These are phyloP conservation scores for Alternaria tenuissima DNA, from an alignment of 2,329 filamentous ascomycete genomes.

Conservation along the genomic window DNA sequence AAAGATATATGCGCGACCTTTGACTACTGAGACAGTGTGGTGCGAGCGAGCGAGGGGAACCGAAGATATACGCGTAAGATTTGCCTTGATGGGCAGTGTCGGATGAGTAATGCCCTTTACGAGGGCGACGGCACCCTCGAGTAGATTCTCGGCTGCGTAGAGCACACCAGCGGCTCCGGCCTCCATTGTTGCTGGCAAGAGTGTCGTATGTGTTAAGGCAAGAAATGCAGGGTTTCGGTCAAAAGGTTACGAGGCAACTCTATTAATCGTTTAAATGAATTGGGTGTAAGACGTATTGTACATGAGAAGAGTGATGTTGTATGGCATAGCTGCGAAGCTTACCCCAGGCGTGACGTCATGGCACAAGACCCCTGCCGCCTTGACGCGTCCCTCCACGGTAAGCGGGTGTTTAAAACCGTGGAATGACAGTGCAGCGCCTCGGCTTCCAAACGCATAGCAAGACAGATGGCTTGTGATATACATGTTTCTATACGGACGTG, in stretches of 20 bases:
- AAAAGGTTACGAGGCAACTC: neutral
- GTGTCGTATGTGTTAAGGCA: neutral
- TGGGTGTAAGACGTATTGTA: neutral
- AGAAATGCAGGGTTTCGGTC: neutral
- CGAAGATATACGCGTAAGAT: constrained; percentile 58
- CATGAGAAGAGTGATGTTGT: constrained; percentile 15
- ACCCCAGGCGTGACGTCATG: constrained; percentile 16
- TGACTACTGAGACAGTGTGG: constrained; percentile 63
- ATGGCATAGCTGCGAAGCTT: constrained; percentile 15
- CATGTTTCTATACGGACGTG: neutral
- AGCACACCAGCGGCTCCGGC: constrained; percentile 48
- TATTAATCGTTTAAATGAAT: neutral
- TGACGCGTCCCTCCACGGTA: neutral
- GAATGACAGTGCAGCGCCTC: neutral
- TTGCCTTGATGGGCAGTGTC: constrained; percentile 61
- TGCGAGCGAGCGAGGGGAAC: constrained; percentile 57
- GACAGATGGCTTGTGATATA: neutral
- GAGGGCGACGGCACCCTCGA: constrained; percentile 55
- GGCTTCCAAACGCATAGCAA: neutral
- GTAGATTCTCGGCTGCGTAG: constrained; percentile 48
- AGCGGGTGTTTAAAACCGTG: neutral
- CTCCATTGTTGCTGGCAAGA: constrained; percentile 54
- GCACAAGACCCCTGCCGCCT: constrained; percentile 8
- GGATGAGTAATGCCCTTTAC: constrained; percentile 59
- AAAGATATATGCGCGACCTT: constrained; percentile 64